Conservation (phyloP, 2,329 filamentous ascomycete genomes). For the Aureobasidium lini region DNA sequence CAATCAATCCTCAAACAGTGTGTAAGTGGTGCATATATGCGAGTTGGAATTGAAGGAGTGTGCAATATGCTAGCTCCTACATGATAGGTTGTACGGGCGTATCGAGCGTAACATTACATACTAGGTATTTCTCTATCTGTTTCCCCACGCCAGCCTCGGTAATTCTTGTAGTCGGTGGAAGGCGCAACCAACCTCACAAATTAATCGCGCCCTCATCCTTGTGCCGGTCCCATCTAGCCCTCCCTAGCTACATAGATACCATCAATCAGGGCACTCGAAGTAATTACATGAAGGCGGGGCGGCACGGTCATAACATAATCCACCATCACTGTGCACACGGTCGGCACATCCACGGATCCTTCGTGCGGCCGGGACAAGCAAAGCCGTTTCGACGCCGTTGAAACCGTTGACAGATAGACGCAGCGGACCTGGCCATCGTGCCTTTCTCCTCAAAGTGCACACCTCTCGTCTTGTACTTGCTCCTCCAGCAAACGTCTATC, state of each 20-base stretch:
- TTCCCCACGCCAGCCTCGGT: slow-evolving; percentile 8
- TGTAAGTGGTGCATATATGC: neutral
- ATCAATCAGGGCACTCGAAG: neutral
- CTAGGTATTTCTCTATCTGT: neutral
- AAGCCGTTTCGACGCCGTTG: slow-evolving; percentile 7
- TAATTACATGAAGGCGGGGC: slow-evolving; percentile 9
- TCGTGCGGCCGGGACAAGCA: neutral
- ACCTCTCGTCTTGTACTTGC: neutral
- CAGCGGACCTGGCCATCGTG: neutral
- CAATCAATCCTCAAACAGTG: neutral
- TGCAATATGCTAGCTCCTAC: neutral
- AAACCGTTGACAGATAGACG: slow-evolving; percentile 3
- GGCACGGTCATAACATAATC: neutral
- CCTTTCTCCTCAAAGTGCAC: neutral
- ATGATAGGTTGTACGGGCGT: neutral
- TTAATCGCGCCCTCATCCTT: slow-evolving; percentile 9
- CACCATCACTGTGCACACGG: neutral
- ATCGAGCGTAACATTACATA: neutral
- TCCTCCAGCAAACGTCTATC: neutral
- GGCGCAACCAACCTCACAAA: neutral
- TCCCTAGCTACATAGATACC: neutral
- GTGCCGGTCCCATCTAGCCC: slow-evolving; percentile 6
- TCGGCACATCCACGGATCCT: slow-evolving; percentile 8
- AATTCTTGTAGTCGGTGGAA: neutral
- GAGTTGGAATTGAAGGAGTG: neutral